phyloP scores from a whole-genome alignment of 179 eudicot species.

The Gypsophila paniculata region DNA sequence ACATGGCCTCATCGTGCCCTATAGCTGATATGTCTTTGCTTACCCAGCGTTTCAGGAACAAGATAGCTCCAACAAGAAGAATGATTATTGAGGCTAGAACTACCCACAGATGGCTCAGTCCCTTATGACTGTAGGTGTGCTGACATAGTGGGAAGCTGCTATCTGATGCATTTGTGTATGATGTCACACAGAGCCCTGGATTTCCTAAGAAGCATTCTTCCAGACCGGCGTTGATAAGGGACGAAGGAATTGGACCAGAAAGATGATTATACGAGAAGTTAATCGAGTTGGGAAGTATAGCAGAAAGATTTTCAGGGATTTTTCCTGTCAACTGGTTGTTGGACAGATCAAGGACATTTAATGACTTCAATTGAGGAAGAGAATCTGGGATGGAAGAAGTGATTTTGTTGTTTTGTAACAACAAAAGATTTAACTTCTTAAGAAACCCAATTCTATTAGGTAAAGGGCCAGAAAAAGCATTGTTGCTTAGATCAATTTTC shows the following conservation, averaged over 20 bases:
- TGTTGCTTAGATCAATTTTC: slow-evolving; percentile 74
- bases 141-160: slow-evolving; percentile 52
- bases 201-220: slow-evolving; percentile 68
- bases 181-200: slow-evolving; percentile 59
- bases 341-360: slow-evolving; percentile 74
- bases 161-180: slow-evolving; percentile 39
- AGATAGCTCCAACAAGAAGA: slow-evolving; percentile 40
- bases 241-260: slow-evolving; percentile 66
- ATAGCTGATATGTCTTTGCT: slow-evolving; percentile 35
- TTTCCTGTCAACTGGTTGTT: slow-evolving; percentile 55
- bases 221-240: slow-evolving; percentile 57
- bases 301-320: slow-evolving; percentile 53
- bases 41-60: slow-evolving; percentile 52
- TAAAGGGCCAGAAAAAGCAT: slow-evolving; percentile 60
- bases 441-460: slow-evolving; percentile 71
- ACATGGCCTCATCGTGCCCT: slow-evolving; percentile 54
- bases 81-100: slow-evolving; percentile 48
- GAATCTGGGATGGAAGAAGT: slow-evolving; percentile 67
- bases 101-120: slow-evolving; percentile 51
- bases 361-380: slow-evolving; percentile 48
- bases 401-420: slow-evolving; percentile 57
- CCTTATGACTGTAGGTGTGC: slow-evolving; percentile 32
- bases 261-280: slow-evolving; percentile 79
- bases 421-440: slow-evolving; percentile 50
- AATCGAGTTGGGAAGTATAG: slow-evolving; percentile 63